These are phyloP conservation scores for Suillus variegatus DNA, from an alignment of 768 basidiomycete species.

Conservation along the genomic window DNA sequence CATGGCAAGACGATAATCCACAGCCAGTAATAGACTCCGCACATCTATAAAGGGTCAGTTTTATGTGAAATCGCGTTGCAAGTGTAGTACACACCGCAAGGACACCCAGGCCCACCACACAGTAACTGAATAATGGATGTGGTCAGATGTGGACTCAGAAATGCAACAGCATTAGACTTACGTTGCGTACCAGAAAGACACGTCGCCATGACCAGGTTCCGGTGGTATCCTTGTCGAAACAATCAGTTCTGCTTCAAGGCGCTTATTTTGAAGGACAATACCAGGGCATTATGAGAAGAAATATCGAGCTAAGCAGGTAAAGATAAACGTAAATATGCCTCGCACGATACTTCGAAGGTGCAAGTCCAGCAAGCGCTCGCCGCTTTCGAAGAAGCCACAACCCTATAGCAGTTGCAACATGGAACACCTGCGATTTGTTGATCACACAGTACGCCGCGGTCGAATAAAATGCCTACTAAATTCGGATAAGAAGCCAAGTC, in stretches of 20 bases:
- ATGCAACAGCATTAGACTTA: constrained; percentile 8
- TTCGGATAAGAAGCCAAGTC: constrained; percentile 41
- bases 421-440: constrained; percentile 23
- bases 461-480: constrained; percentile 29
- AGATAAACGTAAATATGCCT: constrained; percentile 22
- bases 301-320: constrained; percentile 23
- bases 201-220: constrained; percentile 27
- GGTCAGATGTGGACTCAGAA: neutral
- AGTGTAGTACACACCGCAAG: constrained; percentile 21
- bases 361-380: constrained; percentile 24
- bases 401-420: constrained; percentile 28
- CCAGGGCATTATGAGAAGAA: constrained; percentile 38
- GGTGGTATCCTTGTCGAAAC: constrained; percentile 27
- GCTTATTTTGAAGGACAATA: constrained; percentile 9
- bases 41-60: constrained; percentile 13
- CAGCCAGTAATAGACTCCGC: constrained; percentile 31
- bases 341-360: constrained; percentile 21
- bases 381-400: constrained; percentile 33
- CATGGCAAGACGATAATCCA: constrained; percentile 48
- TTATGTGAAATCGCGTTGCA: neutral
- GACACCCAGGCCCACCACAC: constrained; percentile 29
- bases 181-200: constrained; percentile 34
- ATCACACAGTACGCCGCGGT: constrained; percentile 11
- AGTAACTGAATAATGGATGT: constrained; percentile 19
- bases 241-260: neutral